A percentile compares a stretch with the other conserved stretches of the same genome.
phyloP scores from a whole-genome alignment of 805 yeast genomes.

The Metschnikowia hibisci region DNA sequence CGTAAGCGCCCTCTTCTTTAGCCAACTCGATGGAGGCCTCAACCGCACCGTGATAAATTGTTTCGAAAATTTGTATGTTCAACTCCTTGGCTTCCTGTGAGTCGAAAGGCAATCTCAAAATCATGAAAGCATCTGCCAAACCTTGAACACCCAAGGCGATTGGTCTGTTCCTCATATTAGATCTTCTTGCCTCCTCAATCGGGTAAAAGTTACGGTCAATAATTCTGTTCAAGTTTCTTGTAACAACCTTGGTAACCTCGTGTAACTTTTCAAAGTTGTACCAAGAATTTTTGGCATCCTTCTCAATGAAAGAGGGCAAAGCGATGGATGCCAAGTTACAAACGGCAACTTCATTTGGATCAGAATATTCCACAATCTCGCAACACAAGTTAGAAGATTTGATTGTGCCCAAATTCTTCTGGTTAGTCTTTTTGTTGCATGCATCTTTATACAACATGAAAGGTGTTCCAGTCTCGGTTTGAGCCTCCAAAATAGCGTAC shows the following conservation, averaged over 20 bases:
- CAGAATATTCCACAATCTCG: conserved; percentile 59
- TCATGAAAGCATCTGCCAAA: conserved; percentile 56
- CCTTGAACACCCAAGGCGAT: conserved; percentile 65
- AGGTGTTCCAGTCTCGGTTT: conserved; percentile 64
- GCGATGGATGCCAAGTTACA: conserved; percentile 61
- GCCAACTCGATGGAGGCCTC: conserved; percentile 57
- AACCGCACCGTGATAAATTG: conserved; percentile 57
- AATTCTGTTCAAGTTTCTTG: conserved; percentile 53
- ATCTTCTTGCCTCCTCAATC: conserved; percentile 48
- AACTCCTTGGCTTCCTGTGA: conserved; percentile 53
- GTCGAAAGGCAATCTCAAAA: conserved; percentile 54
- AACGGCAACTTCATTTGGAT: conserved; percentile 57
- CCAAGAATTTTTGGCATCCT: conserved; percentile 39
- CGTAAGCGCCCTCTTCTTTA: conserved; percentile 47
- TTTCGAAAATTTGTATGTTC: conserved; percentile 58
- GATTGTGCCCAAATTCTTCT: conserved; percentile 56
- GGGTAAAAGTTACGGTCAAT: conserved; percentile 57
- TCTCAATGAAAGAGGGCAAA: conserved; percentile 52
- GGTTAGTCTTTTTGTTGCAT: conserved; percentile 56
- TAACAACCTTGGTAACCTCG: conserved; percentile 50
- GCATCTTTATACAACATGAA: conserved; percentile 64
- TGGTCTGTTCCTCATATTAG: conserved; percentile 58
- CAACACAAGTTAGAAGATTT: conserved; percentile 61
- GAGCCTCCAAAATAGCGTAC: conserved; percentile 59
- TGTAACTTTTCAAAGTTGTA: conserved; percentile 56